Base-by-base conservation (phyloP, 352 stramenopile genomes). In the Thalassiosira sp. region DNA sequence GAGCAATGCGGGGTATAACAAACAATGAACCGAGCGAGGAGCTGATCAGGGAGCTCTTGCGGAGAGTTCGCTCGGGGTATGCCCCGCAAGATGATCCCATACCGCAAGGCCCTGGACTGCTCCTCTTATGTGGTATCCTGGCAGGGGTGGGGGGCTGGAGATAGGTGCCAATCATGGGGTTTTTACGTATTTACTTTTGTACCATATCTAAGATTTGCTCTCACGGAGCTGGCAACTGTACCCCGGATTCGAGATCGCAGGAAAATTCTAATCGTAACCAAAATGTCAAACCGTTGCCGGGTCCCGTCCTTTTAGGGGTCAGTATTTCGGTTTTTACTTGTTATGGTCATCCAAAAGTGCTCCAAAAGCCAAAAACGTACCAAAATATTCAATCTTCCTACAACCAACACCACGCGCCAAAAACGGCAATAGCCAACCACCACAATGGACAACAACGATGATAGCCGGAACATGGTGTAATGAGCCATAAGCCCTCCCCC, bases 241-340 rank as follows among this genome's bases (percentile, higher is more conserved):
- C 45, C 16, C 45, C 3, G 45, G 45, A 53, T 53, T 53, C 20
- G 45, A 33, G 8, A 53, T 53, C 45, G 3, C 45, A 11, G 1
- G 45, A 53, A 53, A 53, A 53, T 53, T 53, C 45, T 33, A 22
- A 53, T 53, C 45, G 28, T 33, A 33, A 7, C 22, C 20, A 28
- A 53, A 28, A 33, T 53, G 16, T 53, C 45, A 53, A 53, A 53
- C 3, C 2, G 45, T 24, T 53, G 7, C 45, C 45, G 6, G 2
- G 2, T 51, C 16, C 15, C 15, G n/a, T 24, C 43, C 43, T 51
- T 51, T 25, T 6, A 15, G 1, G 15, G 1, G 15, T 16, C 43
- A 51, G 3, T 27, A 15, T 51, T 51, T 3, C 16, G 3, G 25
- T 51, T 51, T 51, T 25, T 2, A 1, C 13, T 51, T 6, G 8